A percentile compares a stretch with the other conserved stretches of the same genome.
Evolutionary conservation across 208 protist species (phyloP).

Genomic region (Strigomonas culicis): DNA sequence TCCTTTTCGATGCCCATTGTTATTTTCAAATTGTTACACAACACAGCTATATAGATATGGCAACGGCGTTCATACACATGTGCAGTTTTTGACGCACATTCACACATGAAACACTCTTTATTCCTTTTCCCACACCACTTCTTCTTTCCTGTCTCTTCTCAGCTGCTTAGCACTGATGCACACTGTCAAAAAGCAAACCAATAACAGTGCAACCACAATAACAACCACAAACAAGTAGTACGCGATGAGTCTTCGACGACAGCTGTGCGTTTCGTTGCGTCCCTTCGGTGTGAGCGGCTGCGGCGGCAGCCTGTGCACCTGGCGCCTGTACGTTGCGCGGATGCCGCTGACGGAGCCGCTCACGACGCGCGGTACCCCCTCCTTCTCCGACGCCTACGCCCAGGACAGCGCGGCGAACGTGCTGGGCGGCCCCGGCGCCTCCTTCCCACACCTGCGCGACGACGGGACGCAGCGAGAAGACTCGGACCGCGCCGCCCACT

Average conservation of each 20-base stretch:
- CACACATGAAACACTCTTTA: background rate
- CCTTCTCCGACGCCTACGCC: background rate
- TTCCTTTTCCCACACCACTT: background rate
- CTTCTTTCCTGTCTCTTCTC: background rate
- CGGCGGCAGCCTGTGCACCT: too few relatives aligned
- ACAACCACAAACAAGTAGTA: too few relatives aligned
- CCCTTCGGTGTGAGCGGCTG: too few relatives aligned
- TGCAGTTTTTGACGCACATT: background rate
- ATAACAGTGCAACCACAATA: background rate
- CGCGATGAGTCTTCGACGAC: too few relatives aligned
- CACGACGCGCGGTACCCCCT: too few relatives aligned
- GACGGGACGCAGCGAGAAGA: background rate
- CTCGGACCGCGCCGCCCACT: slow-evolving; percentile 18
- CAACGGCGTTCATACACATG: background rate
- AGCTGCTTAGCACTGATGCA: background rate
- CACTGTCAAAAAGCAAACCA: background rate
- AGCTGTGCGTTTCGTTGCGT: too few relatives aligned
- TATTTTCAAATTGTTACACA: slow-evolving; percentile 8
- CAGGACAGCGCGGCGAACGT: background rate
- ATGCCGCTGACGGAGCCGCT: too few relatives aligned
- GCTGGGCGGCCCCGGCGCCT: too few relatives aligned
- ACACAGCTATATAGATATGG: too few relatives aligned
- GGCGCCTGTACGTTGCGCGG: background rate
- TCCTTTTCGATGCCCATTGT: slow-evolving; percentile 14
- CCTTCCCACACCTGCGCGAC: background rate